Evolutionary conservation across 495 filamentous ascomycete genomes (phyloP).

Genomic region (Aspergillus bertholletiae): DNA sequence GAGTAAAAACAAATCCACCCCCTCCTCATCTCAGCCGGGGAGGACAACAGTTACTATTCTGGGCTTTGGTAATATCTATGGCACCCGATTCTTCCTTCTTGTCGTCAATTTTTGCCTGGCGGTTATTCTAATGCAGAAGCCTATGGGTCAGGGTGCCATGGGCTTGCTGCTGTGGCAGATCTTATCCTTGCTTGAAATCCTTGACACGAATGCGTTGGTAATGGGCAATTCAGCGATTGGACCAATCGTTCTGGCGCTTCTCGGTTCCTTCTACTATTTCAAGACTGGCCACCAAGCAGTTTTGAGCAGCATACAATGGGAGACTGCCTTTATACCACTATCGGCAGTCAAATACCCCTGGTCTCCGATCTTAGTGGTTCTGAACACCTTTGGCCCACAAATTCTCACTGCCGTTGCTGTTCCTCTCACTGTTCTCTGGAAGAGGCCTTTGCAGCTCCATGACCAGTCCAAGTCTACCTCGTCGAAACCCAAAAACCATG

Average conservation of each 20-base stretch:
- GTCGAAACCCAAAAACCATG: slow-evolving; percentile 43
- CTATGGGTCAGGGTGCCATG: slow-evolving; percentile 86
- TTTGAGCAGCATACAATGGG: slow-evolving; percentile 89
- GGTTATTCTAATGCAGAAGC: slow-evolving; percentile 81
- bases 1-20: slow-evolving; percentile 20
- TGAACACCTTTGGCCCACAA: slow-evolving; percentile 88
- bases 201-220: slow-evolving; percentile 70
- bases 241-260: slow-evolving; percentile 74
- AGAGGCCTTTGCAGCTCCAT: slow-evolving; percentile 49
- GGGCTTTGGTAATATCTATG: slow-evolving; percentile 89
- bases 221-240: slow-evolving; percentile 66
- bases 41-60: slow-evolving; percentile 70
- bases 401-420: slow-evolving; percentile 76
- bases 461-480: slow-evolving; percentile 23
- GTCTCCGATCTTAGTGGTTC: slow-evolving; percentile 72
- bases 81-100: slow-evolving; percentile 84
- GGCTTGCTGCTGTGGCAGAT: slow-evolving; percentile 79
- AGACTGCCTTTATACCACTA: slow-evolving; percentile 90
- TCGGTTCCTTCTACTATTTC: slow-evolving; percentile 94
- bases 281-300: slow-evolving; percentile 96
- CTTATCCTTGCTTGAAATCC: slow-evolving; percentile 80
- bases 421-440: slow-evolving; percentile 85
- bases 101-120: slow-evolving; percentile 71
- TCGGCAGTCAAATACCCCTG: slow-evolving; percentile 82
- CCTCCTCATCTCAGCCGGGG: slow-evolving; percentile 34